Conservation (phyloP, 208 protist genomes). For the Strigomonas galati region DNA sequence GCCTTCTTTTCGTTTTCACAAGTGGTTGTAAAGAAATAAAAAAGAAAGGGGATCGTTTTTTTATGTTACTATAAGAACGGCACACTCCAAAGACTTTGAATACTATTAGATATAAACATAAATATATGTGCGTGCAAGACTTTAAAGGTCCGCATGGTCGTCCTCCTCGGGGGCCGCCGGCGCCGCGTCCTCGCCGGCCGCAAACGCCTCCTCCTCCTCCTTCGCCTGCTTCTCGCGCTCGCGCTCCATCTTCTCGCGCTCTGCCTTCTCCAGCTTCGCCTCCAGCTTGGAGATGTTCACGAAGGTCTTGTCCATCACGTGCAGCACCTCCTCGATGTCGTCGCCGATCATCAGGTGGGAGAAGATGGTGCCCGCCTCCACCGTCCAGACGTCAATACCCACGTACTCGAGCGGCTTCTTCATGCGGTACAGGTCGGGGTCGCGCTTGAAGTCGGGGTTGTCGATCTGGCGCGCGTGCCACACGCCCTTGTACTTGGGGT, state of each 20-base stretch:
- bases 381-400: slow-evolving; percentile 96
- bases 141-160: not conserved
- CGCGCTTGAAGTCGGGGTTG: slow-evolving; percentile 89
- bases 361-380: slow-evolving; percentile 95
- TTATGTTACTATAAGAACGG: no score
- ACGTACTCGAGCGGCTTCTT: slow-evolving; percentile 68
- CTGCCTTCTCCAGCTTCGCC: slow-evolving; percentile 10
- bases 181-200: not conserved
- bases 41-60: not conserved
- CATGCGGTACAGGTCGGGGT: slow-evolving; percentile 70
- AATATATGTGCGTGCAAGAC: not conserved
- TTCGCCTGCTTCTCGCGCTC: slow-evolving; percentile 3
- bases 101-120: no score
- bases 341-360: slow-evolving; percentile 95
- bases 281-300: slow-evolving; percentile 25
- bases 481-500: slow-evolving; percentile 94
- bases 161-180: not conserved
- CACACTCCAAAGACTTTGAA: no score
- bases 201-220: slow-evolving; percentile 3
- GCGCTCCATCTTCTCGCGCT: slow-evolving; percentile 12
- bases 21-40: not conserved
- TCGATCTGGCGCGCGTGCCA: slow-evolving; percentile 86
- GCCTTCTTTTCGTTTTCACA: not conserved
- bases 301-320: slow-evolving; percentile 22
- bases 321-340: slow-evolving; percentile 78